These are phyloP conservation scores for Exophiala bonariae DNA, from an alignment of 2,329 filamentous ascomycete species.

Conservation along the genomic window DNA sequence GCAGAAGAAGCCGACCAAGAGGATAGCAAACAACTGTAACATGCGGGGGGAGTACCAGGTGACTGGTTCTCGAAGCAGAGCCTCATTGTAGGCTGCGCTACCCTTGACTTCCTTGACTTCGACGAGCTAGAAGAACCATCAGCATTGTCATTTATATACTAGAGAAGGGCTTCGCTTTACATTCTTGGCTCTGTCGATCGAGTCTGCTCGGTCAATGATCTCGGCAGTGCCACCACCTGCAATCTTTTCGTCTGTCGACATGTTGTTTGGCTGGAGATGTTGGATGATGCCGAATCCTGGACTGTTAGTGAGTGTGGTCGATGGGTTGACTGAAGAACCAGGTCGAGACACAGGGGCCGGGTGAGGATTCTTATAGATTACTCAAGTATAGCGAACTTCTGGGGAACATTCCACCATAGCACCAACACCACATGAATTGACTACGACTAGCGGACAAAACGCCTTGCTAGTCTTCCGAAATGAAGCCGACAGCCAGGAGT, in stretches of 20 bases:
- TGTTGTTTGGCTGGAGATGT: constrained; percentile 7
- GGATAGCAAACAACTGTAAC: constrained; percentile 21
- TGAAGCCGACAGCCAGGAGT: neutral
- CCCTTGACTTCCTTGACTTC: constrained; percentile 48
- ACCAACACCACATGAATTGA: neutral
- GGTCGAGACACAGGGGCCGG: neutral
- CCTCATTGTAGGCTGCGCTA: constrained; percentile 57
- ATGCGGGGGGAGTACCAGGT: constrained; percentile 10
- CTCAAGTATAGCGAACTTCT: neutral
- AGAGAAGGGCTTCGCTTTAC: constrained; percentile 7
- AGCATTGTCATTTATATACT: constrained; percentile 32
- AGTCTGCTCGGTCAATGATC: constrained; percentile 15
- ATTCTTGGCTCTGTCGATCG: constrained; percentile 21
- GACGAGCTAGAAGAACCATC: constrained; percentile 12
- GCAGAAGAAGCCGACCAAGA: constrained; percentile 41
- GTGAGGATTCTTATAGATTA: neutral
- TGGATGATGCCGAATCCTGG: neutral
- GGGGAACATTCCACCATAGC: neutral
- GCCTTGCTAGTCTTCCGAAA: neutral
- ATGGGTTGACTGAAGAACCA: constrained; percentile 14
- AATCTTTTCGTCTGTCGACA: constrained; percentile 21
- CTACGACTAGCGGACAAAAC: neutral
- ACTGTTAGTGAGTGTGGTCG: neutral
- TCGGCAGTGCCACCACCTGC: constrained; percentile 3
- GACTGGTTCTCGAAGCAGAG: constrained; percentile 53